Evolutionary conservation across 345 rosid genomes (phyloP).

Genomic region (Capsella bursapastoris): DNA sequence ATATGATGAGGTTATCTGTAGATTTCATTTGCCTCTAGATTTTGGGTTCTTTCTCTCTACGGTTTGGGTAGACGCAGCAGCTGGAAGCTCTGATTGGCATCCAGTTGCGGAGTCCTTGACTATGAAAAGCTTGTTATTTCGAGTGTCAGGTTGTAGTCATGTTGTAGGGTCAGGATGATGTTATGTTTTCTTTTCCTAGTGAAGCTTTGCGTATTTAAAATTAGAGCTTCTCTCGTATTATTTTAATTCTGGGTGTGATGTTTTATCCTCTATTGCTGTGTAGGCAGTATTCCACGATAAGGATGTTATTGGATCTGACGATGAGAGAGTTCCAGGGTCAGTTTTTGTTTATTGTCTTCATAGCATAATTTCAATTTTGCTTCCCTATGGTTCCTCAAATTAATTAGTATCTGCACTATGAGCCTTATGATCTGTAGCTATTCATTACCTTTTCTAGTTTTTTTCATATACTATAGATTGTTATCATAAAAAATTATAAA

Average conservation of each 20-base stretch:
- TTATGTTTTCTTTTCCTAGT: conserved; percentile 11
- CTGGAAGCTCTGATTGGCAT: conserved; percentile 31
- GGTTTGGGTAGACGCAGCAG: conserved; percentile 18
- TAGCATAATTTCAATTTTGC: conserved; percentile 1
- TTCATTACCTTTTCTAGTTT: conserved; percentile 6
- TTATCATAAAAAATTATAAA: conserved; percentile 3
- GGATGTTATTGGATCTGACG: conserved; percentile 48
- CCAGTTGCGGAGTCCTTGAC: conserved; percentile 25
- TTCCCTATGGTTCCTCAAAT: conserved; percentile 1
- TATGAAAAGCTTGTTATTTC: conserved; percentile 13
- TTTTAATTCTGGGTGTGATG: conserved; percentile 1
- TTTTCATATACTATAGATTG: neutral
- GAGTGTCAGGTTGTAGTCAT: conserved; percentile 20
- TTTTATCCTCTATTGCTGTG: conserved; percentile 36
- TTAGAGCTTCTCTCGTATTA: neutral
- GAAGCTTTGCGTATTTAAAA: conserved; percentile 24
- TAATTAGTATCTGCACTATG: neutral
- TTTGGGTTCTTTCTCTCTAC: conserved; percentile 18
- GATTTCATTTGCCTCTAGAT: conserved; percentile 14
- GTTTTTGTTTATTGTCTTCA: conserved; percentile 44
- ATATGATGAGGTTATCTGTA: conserved; percentile 20
- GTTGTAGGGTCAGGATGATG: conserved; percentile 10
- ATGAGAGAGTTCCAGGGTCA: conserved; percentile 53
- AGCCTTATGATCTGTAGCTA: neutral
- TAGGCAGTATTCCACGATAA: conserved; percentile 80